Percentiles rank a stretch among this genome's conserved stretches.
These are phyloP conservation scores for Strobilomyces dryophilus DNA, from an alignment of 768 basidiomycete species.

Conservation along the genomic window DNA sequence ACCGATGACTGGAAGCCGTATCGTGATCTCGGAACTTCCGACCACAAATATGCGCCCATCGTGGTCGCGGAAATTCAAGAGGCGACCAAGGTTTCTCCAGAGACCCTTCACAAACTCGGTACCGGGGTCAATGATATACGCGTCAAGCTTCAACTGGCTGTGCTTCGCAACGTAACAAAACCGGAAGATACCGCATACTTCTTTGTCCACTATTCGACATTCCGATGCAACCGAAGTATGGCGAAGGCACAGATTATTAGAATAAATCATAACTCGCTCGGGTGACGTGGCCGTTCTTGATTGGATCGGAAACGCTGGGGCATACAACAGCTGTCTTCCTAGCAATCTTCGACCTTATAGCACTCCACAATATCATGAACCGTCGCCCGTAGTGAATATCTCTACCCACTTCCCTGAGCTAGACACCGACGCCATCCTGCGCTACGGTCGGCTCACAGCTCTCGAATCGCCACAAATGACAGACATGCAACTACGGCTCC, in stretches of 20 bases:
- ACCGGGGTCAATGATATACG: not conserved
- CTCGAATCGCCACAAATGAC: not conserved
- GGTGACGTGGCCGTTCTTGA: not conserved
- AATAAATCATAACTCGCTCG: not conserved
- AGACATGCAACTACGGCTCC: not conserved
- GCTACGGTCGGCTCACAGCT: not conserved
- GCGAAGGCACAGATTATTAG: not conserved
- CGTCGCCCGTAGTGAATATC: not conserved
- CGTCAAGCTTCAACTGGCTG: not conserved
- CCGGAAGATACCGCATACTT: not conserved
- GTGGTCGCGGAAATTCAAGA: not conserved
- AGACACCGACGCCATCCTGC: not conserved
- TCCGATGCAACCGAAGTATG: not conserved
- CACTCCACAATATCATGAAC: not conserved
- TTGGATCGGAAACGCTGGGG: not conserved
- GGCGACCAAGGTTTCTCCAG: not conserved
- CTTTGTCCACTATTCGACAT: not conserved
- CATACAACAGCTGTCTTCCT: conserved; percentile 1
- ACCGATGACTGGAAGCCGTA: not conserved
- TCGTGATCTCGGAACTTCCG: not conserved
- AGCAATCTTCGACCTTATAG: not conserved
- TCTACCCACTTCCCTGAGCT: not conserved
- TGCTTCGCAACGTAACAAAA: not conserved
- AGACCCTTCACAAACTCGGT: not conserved
- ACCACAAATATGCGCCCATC: not conserved